Evolutionary conservation across 768 basidiomycete species (phyloP), one percentile per base, ranked within the genome.

Genomic region (Tephrocybe rancida): DNA sequence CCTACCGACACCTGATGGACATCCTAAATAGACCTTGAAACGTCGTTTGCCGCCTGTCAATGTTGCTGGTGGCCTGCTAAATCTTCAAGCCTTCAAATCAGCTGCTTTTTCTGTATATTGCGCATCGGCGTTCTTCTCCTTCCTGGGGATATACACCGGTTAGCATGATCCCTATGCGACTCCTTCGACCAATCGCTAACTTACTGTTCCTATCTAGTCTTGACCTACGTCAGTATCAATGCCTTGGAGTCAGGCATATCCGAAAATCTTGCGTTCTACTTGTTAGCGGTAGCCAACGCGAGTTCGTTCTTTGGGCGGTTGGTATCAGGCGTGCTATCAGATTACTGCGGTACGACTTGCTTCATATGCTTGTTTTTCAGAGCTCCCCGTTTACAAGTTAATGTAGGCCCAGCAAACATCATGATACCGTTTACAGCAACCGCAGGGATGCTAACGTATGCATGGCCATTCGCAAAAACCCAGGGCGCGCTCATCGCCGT

Each of bases 121-220:
- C 42, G 13, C 76, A 2, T 82, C 87, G 0, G 77, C 79, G 0
- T 78, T 84, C 51, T 62, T 82, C 19, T 70, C 67, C 13, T 90
- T 86, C 67, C 76, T 92, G 11, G 90, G 89, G 3, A 65, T 91
- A 10, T 91, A 89, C 62, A 88, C 87, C 0, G 69, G 87, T 80
- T 42, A 44, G 72, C 64, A 1, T 10, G 2, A 48, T 32, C 46
- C 24, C 19, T 59, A 54, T n/a, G n/a, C n/a, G 3, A 5, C 48
- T 35, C 19, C 22, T 18, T 68, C 48, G 64, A 75, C 30, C 74
- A 37, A 7, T 37, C 35, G 29, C 56, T 62, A 22, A 52, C 35
- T 9, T 68, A 71, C 1, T 69, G 35, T 71, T n/a, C 34, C 43
- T n/a, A n/a, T n/a, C 7, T 59, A 87, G 86, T 84, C n/a, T 65